phyloP scores from a whole-genome alignment of 257 asterid genomes.

The Solanum pennellii region DNA sequence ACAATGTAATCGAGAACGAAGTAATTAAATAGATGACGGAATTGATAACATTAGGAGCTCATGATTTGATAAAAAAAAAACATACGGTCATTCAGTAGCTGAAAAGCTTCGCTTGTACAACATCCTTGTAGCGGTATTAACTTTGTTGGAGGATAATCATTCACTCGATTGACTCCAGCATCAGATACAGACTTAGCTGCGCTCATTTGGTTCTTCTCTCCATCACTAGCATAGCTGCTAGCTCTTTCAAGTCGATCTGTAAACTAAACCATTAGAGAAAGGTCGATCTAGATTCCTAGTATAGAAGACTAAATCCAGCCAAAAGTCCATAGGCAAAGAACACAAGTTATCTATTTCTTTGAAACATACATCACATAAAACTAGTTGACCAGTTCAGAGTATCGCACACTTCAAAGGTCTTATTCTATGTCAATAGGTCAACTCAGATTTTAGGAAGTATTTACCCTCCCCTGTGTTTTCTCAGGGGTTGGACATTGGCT shows the following conservation, averaged over 20 bases:
- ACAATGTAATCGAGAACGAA: neutral
- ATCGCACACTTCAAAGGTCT: neutral
- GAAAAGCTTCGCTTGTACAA: conserved; percentile 57
- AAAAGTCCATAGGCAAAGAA: neutral
- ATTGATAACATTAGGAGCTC: neutral
- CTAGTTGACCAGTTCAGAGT: neutral
- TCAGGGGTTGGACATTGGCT: neutral
- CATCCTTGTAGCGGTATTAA: conserved; percentile 65
- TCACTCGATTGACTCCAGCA: conserved; percentile 29
- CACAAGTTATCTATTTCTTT: neutral
- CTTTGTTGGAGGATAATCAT: conserved; percentile 30
- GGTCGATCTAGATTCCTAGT: neutral
- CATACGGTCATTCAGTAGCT: conserved; percentile 68
- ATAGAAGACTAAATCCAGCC: neutral
- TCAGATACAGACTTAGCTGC: conserved; percentile 43
- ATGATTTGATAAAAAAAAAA: conserved; percentile 3
- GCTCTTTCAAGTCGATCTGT: conserved; percentile 72
- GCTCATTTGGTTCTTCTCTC: conserved; percentile 46
- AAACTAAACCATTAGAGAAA: conserved; percentile 6
- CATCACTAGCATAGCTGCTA: conserved; percentile 48
- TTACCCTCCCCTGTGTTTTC: neutral
- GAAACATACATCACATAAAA: neutral
- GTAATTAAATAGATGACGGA: neutral
- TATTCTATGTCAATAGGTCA: neutral
- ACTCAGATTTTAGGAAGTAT: neutral